phyloP scores from a whole-genome alignment of 148 eudicot genomes.

The Oxyria digyna region DNA sequence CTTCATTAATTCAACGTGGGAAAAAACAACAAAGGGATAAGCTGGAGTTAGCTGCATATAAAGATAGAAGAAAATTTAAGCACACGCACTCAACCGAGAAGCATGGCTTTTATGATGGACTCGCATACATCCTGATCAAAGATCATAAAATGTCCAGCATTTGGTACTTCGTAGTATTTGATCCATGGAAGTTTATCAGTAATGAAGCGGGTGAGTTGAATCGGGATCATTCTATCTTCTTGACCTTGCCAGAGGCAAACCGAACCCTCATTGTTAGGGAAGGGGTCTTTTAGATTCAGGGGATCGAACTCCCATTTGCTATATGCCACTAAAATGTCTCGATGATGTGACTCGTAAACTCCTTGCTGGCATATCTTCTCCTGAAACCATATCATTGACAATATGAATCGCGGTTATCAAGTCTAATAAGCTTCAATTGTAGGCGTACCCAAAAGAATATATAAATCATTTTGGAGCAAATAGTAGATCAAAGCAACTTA shows the following conservation, averaged over 20 bases:
- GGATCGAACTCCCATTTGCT: constrained; percentile 69
- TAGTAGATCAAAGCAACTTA: too few species aligned
- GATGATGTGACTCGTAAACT: constrained; percentile 39
- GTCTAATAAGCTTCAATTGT: not conserved
- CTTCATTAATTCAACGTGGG: too few species aligned
- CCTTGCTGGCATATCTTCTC: constrained; percentile 67
- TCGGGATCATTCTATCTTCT: constrained; percentile 55
- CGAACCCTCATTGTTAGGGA: constrained; percentile 42
- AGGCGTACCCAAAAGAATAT: not conserved
- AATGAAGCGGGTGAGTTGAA: constrained; percentile 22
- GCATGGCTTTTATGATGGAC: constrained; percentile 35
- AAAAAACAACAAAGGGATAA: not conserved
- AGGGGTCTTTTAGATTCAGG: constrained; percentile 45
- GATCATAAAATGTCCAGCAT: constrained; percentile 23
- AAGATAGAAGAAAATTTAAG: not conserved
- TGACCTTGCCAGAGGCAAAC: constrained; percentile 83
- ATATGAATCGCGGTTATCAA: too few species aligned
- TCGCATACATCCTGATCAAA: constrained; percentile 24
- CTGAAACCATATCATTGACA: constrained; percentile 17
- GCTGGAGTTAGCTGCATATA: not conserved
- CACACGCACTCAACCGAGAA: constrained; percentile 12
- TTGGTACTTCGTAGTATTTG: constrained; percentile 31
- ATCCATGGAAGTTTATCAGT: constrained; percentile 28
- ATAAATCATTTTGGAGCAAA: not conserved
- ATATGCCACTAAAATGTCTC: constrained; percentile 50